Conservation (phyloP, 148 eudicot genomes). For the Vaccinium myrtillus region DNA sequence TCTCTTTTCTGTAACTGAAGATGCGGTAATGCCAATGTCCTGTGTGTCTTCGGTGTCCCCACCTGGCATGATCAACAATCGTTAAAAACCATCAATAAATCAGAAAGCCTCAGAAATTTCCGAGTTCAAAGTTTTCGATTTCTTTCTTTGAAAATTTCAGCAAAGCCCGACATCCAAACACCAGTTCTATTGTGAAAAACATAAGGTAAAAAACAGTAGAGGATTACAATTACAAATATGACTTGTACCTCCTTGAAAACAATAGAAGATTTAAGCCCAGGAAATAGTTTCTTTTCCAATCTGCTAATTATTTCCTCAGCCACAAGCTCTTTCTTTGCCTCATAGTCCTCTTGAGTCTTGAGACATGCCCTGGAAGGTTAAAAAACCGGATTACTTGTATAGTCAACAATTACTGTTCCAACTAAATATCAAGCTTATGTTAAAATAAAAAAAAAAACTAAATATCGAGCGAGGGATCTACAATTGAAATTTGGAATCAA, state of each 20-base stretch:
- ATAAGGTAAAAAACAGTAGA: background rate
- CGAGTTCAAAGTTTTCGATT: background rate
- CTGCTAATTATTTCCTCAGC: constrained; percentile 83
- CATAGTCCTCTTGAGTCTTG: constrained; percentile 57
- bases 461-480: background rate
- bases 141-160: background rate
- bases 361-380: constrained; percentile 59
- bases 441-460: no score
- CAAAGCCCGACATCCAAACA: background rate
- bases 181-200: background rate
- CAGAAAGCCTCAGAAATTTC: constrained; percentile 7
- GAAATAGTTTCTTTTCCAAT: constrained; percentile 85
- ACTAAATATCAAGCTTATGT: no score
- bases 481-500: constrained; percentile 4
- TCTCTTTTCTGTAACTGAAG: background rate
- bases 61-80: constrained; percentile 43
- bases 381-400: constrained; percentile 1
- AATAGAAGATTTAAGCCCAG: constrained; percentile 82
- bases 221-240: background rate
- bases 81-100: background rate
- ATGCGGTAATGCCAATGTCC: constrained; percentile 70
- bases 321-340: constrained; percentile 76
- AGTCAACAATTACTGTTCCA: background rate
- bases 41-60: constrained; percentile 94
- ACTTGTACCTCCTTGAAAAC: constrained; percentile 73